phyloP scores from a whole-genome alignment of 768 basidiomycete genomes.

The Mycena vulgaris region DNA sequence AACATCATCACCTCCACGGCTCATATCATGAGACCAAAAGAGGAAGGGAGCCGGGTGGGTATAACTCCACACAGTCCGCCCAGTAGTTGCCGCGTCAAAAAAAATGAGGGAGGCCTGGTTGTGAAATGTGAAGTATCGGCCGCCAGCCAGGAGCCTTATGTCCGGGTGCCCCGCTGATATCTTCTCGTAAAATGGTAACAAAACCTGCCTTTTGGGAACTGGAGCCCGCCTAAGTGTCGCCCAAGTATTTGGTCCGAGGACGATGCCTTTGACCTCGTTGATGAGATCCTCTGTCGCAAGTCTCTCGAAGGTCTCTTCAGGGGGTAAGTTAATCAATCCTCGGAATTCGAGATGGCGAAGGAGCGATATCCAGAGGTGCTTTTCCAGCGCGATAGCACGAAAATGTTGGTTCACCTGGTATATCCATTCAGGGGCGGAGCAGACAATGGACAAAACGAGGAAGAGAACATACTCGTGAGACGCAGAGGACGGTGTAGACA shows the following conservation, averaged over 20 bases:
- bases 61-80: not conserved
- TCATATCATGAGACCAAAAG: not conserved
- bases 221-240: not conserved
- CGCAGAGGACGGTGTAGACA: not conserved
- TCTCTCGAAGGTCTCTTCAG: not conserved
- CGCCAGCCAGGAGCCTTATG: not conserved
- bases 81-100: not conserved
- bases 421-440: no score
- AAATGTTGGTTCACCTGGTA: not conserved
- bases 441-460: not conserved
- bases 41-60: not conserved
- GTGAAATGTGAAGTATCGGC: not conserved
- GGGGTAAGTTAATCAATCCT: not conserved
- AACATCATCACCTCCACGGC: not conserved
- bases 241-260: not conserved
- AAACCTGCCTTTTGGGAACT: not conserved
- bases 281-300: not conserved
- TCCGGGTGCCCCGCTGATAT: not conserved
- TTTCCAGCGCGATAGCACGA: not conserved
- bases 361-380: not conserved
- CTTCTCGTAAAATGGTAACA: not conserved
- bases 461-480: not conserved
- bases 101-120: not conserved
- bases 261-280: not conserved
- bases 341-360: not conserved